These are phyloP conservation scores for Hsuehochloa calcarea DNA, from an alignment of 176 grass and related monocot species.

Conservation along the genomic window DNA sequence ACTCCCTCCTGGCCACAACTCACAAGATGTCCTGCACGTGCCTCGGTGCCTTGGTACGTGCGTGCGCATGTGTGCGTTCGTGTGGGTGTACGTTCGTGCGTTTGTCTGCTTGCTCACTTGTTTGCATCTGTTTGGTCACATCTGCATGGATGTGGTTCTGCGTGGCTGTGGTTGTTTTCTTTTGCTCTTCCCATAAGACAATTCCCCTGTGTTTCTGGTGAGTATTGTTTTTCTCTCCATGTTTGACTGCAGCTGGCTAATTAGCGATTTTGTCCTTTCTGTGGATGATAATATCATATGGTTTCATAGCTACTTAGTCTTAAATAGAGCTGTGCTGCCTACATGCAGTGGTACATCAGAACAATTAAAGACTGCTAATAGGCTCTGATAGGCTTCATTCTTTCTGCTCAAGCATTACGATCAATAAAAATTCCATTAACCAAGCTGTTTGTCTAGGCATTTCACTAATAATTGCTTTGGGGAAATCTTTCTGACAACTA, in stretches of 20 bases:
- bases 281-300: slow-evolving; percentile 20
- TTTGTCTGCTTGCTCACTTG: slow-evolving; percentile 38
- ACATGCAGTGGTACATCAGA: slow-evolving; percentile 10
- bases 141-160: slow-evolving; percentile 5
- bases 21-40: slow-evolving; percentile 35
- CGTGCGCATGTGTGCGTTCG: background rate
- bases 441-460: slow-evolving; percentile 19
- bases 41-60: slow-evolving; percentile 5
- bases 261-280: slow-evolving; percentile 39
- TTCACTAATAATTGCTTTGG: slow-evolving; percentile 7
- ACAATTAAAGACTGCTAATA: slow-evolving; percentile 19
- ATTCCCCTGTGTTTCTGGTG: slow-evolving; percentile 35
- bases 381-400: slow-evolving; percentile 28
- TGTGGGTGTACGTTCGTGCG: background rate
- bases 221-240: slow-evolving; percentile 16
- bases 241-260: slow-evolving; percentile 35
- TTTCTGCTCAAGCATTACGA: slow-evolving; percentile 35
- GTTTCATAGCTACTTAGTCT: slow-evolving; percentile 25
- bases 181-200: slow-evolving; percentile 40
- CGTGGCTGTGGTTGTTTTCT: slow-evolving; percentile 11
- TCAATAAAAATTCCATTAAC: slow-evolving; percentile 9
- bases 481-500: background rate
- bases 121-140: slow-evolving; percentile 14
- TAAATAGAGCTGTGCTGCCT: slow-evolving; percentile 15
- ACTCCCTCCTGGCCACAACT: slow-evolving; percentile 3